Percentiles rank a stretch among this genome's conserved stretches.
Evolutionary conservation across 495 filamentous ascomycete species (phyloP).

Genomic region (Neurospora hispaniola): DNA sequence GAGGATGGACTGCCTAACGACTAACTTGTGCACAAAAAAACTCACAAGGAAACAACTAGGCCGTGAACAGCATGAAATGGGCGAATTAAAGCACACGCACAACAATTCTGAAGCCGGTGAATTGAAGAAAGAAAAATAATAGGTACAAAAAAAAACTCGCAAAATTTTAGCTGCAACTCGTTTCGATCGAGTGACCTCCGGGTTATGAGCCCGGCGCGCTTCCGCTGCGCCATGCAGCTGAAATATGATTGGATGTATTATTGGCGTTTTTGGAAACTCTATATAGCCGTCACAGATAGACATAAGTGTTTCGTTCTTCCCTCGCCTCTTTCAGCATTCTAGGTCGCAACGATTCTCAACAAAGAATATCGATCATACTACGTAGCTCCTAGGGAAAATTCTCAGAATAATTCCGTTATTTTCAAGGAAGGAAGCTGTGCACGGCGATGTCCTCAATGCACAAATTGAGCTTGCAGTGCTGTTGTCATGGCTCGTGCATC

Average conservation of each 20-base stretch:
- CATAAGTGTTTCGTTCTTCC: background rate
- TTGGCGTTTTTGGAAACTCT: no score
- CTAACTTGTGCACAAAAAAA: background rate
- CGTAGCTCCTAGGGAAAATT: no score
- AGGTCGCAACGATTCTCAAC: background rate
- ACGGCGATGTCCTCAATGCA: background rate
- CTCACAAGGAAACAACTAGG: background rate
- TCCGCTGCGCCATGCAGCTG: slow-evolving; percentile 10
- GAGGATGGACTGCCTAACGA: background rate
- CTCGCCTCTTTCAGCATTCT: background rate
- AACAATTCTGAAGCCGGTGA: background rate
- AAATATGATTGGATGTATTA: background rate
- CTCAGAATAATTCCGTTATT: no score
- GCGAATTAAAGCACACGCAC: background rate
- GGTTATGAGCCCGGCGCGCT: slow-evolving; percentile 11
- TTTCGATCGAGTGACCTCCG: slow-evolving; percentile 10
- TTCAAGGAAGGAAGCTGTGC: background rate
- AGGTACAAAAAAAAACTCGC: background rate
- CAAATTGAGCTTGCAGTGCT: background rate
- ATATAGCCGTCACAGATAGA: background rate
- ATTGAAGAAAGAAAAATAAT: background rate
- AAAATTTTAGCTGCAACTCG: slow-evolving; percentile 3
- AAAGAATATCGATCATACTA: background rate
- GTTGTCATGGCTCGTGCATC: background rate
- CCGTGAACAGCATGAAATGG: background rate